A percentile compares a stretch with the other conserved stretches of the same genome.
Evolutionary conservation across 2,329 filamentous ascomycete genomes (phyloP).

Genomic region (Aspergillus tamarii): DNA sequence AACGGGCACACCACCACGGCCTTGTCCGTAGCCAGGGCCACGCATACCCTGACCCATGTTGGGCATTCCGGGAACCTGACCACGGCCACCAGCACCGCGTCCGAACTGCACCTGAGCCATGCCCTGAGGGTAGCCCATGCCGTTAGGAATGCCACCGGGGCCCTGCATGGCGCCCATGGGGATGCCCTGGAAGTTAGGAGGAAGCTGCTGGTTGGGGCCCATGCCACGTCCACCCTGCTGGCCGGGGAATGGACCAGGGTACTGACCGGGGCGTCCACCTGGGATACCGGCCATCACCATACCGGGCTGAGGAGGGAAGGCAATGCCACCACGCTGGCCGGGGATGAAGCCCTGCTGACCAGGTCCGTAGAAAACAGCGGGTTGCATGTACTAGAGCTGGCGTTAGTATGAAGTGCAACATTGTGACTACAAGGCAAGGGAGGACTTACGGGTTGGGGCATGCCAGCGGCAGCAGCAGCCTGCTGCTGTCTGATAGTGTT

Average conservation of each 20-base stretch:
- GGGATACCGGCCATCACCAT: conserved; percentile 65
- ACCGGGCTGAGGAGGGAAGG: conserved; percentile 60
- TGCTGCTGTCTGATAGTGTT: conserved; percentile 99
- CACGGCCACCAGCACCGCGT: conserved; percentile 70
- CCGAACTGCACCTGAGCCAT: conserved; percentile 79
- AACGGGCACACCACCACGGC: conserved; percentile 49
- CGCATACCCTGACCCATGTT: conserved; percentile 58
- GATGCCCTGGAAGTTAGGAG: conserved; percentile 80
- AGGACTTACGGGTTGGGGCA: conserved; percentile 65
- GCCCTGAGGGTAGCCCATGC: conserved; percentile 77
- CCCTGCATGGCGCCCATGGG: conserved; percentile 59
- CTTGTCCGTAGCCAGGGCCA: conserved; percentile 49
- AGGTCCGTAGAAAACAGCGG: conserved; percentile 88
- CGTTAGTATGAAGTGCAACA: conserved; percentile 16
- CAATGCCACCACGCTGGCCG: conserved; percentile 63
- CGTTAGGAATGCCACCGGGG: conserved; percentile 75
- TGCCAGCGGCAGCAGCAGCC: conserved; percentile 84
- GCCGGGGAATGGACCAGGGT: conserved; percentile 76
- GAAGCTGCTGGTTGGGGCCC: conserved; percentile 79
- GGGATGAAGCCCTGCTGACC: conserved; percentile 64
- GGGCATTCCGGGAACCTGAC: conserved; percentile 70
- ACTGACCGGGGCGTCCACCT: conserved; percentile 82
- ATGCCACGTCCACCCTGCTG: conserved; percentile 88
- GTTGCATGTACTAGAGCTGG: conserved; percentile 72
- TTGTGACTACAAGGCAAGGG: not conserved